Evolutionary conservation across 108 stramenopile genomes (phyloP), one percentile per base, ranked within the genome.

Genomic region (Schizochytrium sp.): DNA sequence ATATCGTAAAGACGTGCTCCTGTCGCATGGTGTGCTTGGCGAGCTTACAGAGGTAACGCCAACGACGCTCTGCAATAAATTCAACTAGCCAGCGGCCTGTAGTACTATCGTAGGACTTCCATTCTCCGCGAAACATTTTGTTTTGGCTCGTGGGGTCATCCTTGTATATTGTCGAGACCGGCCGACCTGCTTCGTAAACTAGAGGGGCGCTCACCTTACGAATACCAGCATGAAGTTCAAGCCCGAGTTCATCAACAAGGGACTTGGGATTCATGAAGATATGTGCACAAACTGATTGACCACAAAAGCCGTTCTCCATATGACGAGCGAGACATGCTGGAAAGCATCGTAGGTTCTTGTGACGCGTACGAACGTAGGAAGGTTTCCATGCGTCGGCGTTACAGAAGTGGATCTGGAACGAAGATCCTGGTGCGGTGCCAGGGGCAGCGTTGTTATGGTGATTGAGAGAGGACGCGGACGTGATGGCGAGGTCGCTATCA

Each of bases 291-390:
- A 83, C 53, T 13, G 76, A 83, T 38, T 55, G 76, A 2, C 76
- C 76, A 40, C 76, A 83, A 40, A 83, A 83, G 5, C 76, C 76
- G 53, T 83, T 83, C 2, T 83, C 76, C 76, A 83, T 83, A 53
- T 83, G 76, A 42, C 76, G 76, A 17, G 53, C 76, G 53, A 55
- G 53, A 28, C 76, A 83, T 17, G 50, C 53, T 8, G 76, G 76
- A 40, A 83, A 83, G 76, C 76, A 83, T 47, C 76, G 76, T 53
- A 83, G 53, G 53, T 83, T 83, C 53, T 83, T 83, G 53, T 83
- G 76, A 5, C 76, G 76, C 76, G 76, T 83, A n/a, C 76, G 47
- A 13, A 83, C 76, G 53, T 83, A 83, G 28, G 76, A 69, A 5
- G 64, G 19, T 38, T 69, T 69, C 64, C 64, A 69, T 7, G 12